Conservation (phyloP, 2,329 filamentous ascomycete genomes). For the Passalora sequoiae region DNA sequence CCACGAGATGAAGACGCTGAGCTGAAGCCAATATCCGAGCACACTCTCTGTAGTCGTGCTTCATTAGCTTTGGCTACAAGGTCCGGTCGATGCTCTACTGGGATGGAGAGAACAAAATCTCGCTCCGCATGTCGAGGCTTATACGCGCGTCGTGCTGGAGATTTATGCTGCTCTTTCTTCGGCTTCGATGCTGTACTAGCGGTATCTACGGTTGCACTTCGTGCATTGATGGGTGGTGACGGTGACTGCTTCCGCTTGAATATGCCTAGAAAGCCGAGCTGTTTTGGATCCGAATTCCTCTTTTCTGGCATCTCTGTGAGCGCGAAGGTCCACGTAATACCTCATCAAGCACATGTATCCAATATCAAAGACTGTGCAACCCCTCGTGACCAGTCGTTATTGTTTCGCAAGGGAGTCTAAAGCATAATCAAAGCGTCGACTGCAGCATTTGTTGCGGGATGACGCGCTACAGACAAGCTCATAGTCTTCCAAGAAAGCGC, state of each 20-base stretch:
- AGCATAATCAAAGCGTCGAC: too few relatives aligned
- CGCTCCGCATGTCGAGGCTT: constrained; percentile 16
- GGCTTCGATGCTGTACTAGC: background rate
- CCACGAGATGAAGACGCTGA: constrained; percentile 2
- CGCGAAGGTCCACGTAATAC: too few relatives aligned
- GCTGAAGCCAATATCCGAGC: constrained; percentile 13
- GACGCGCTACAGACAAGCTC: background rate
- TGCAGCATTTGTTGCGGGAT: too few relatives aligned
- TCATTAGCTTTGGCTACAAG: constrained; percentile 6
- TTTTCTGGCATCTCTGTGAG: constrained; percentile 1
- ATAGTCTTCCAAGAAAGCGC: background rate
- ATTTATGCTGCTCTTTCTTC: too few relatives aligned
- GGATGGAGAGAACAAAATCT: constrained; percentile 12
- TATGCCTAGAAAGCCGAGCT: background rate
- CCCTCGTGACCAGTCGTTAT: too few relatives aligned
- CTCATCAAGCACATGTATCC: too few relatives aligned
- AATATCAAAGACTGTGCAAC: too few relatives aligned
- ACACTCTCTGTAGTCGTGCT: background rate
- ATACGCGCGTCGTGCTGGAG: constrained; percentile 7
- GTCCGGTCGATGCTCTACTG: constrained; percentile 13
- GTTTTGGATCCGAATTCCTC: constrained; percentile 3
- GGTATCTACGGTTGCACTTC: background rate
- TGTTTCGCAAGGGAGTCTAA: too few relatives aligned
- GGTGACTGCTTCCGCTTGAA: constrained; percentile 1
- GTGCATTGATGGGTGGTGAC: background rate